phyloP scores from a whole-genome alignment of 768 basidiomycete genomes.

The Podaxis rugospora region DNA sequence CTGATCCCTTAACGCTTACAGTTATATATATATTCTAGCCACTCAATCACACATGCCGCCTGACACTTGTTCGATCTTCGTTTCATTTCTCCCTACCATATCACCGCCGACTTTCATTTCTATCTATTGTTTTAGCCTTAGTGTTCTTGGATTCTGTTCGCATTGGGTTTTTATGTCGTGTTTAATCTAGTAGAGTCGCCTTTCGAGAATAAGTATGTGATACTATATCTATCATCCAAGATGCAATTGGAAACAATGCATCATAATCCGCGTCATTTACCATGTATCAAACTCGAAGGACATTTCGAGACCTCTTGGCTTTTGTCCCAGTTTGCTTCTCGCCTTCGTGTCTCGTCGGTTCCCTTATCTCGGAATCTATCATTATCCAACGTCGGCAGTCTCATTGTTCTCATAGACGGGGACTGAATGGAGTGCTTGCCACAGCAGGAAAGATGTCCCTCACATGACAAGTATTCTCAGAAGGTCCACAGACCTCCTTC shows the following conservation, averaged over 20 bases:
- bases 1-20: background rate
- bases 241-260: background rate
- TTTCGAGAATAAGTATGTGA: background rate
- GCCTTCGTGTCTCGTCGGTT: constrained; percentile 45
- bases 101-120: constrained; percentile 2
- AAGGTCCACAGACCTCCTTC: background rate
- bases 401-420: background rate
- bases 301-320: constrained; percentile 43
- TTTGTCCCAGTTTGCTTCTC: constrained; percentile 34
- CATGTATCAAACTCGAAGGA: constrained; percentile 25
- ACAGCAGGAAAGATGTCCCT: background rate
- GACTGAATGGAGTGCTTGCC: background rate
- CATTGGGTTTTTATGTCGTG: constrained; percentile 5
- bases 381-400: background rate
- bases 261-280: background rate
- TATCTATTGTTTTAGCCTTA: background rate
- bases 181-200: background rate
- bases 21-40: constrained; percentile 1
- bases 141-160: constrained; percentile 2
- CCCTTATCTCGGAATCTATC: constrained; percentile 39
- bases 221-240: background rate
- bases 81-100: background rate
- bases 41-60: background rate
- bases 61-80: background rate
- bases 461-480: background rate